A percentile compares a stretch with the other conserved stretches of the same genome.
These are phyloP conservation scores for Tulasnella sp. DNA, from an alignment of 768 basidiomycete genomes.

Conservation along the genomic window DNA sequence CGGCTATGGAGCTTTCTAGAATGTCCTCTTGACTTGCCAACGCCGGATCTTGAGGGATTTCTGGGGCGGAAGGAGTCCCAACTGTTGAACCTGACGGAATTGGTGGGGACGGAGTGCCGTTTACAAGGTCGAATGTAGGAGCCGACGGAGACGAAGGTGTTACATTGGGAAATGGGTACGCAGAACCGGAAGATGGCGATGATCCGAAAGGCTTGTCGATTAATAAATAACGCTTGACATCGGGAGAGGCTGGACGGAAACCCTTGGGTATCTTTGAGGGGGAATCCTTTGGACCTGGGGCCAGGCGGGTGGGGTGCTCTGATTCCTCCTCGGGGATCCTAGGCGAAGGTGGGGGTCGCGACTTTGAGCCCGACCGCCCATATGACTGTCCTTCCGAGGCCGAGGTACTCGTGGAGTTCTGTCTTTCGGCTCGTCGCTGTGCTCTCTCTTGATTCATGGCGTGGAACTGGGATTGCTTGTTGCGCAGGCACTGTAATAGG, in stretches of 20 bases:
- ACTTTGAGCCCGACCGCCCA: slow-evolving; percentile 49
- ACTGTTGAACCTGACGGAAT: neutral
- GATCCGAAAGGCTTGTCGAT: slow-evolving; percentile 65
- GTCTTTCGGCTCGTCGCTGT: slow-evolving; percentile 34
- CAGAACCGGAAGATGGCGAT: slow-evolving; percentile 31
- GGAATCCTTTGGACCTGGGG: too few species aligned
- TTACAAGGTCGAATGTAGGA: slow-evolving; percentile 36
- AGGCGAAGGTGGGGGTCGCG: slow-evolving; percentile 44
- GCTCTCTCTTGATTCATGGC: slow-evolving; percentile 64
- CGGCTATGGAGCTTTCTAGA: slow-evolving; percentile 80
- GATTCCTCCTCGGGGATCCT: slow-evolving; percentile 38
- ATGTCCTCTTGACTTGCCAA: slow-evolving; percentile 49
- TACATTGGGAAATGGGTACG: slow-evolving; percentile 4
- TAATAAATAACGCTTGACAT: slow-evolving; percentile 79
- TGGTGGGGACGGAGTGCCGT: slow-evolving; percentile 47
- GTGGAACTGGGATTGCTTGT: slow-evolving; percentile 87
- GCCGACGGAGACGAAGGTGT: neutral
- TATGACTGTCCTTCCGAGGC: slow-evolving; percentile 27
- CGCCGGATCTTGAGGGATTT: slow-evolving; percentile 43
- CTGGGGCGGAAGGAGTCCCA: slow-evolving; percentile 36
- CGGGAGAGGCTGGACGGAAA: slow-evolving; percentile 56
- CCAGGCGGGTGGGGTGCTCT: too few species aligned
- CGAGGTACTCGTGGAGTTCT: neutral
- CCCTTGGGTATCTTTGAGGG: slow-evolving; percentile 20
- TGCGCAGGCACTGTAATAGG: slow-evolving; percentile 89